Percentiles rank a stretch among this genome's conserved stretches.
These are phyloP conservation scores for Pythium monospermum DNA, from an alignment of 352 stramenopile genomes.

Conservation along the genomic window DNA sequence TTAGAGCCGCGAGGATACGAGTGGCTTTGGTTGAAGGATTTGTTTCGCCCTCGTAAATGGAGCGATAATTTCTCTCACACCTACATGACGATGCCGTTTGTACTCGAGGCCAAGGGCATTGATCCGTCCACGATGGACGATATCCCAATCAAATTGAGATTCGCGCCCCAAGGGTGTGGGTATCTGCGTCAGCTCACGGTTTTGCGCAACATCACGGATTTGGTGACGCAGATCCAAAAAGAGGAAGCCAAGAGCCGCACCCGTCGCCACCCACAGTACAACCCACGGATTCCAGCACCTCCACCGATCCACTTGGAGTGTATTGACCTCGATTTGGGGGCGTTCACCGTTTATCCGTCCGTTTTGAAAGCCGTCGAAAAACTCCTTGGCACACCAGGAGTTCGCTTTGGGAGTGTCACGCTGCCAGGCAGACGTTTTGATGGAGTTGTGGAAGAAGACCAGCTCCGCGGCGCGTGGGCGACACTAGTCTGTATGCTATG, in stretches of 20 bases:
- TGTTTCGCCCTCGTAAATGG: background rate
- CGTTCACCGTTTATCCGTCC: constrained; percentile 3
- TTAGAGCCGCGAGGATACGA: background rate
- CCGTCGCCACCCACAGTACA: background rate
- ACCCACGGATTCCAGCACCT: background rate
- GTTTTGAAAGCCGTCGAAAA: constrained; percentile 4
- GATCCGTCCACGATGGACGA: background rate
- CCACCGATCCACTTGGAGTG: background rate
- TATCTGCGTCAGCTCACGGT: constrained; percentile 3
- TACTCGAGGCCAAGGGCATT: background rate
- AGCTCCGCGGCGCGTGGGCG: constrained; percentile 4
- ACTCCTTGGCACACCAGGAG: background rate
- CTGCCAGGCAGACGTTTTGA: background rate
- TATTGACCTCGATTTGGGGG: constrained; percentile 3
- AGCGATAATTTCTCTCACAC: background rate
- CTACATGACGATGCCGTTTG: background rate
- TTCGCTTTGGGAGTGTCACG: constrained; percentile 1
- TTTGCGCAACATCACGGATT: constrained; percentile 1
- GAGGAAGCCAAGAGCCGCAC: background rate
- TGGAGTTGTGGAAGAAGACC: background rate
- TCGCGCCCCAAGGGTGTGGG: background rate
- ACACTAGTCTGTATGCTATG: background rate
- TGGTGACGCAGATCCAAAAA: background rate
- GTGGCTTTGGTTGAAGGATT: background rate
- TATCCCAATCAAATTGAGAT: background rate